Conservation (phyloP, 176 grass and related monocot species). For the Carex myosuroides region DNA sequence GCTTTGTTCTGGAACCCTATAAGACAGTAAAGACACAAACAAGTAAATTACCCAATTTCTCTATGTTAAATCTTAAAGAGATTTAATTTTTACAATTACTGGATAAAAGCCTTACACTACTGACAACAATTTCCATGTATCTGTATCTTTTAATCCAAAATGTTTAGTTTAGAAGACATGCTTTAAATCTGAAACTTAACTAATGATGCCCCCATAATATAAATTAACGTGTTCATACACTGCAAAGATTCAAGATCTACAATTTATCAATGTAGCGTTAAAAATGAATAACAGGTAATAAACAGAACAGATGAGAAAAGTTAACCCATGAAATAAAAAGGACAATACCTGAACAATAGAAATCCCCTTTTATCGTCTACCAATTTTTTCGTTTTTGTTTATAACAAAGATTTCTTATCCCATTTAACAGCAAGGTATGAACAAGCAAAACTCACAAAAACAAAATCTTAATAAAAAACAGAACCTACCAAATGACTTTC, state of each 20-base stretch:
- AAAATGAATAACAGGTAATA: background rate
- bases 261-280: background rate
- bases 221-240: background rate
- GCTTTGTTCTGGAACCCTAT: constrained; percentile 84
- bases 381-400: no score
- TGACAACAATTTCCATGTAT: background rate
- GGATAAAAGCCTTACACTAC: background rate
- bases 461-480: no score
- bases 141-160: background rate
- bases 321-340: background rate
- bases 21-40: background rate
- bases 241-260: background rate
- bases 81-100: background rate
- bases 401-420: no score
- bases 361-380: constrained; percentile 32
- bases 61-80: background rate
- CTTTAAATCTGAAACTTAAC: background rate
- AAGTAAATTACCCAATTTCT: background rate
- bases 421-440: no score
- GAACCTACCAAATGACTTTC: no score
- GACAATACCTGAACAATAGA: constrained; percentile 52
- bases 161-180: background rate
- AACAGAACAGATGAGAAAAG: background rate
- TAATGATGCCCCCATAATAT: background rate
- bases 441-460: no score